Evolutionary conservation across 2,329 filamentous ascomycete genomes (phyloP).

Genomic region (Sclerotiophoma versabilis): DNA sequence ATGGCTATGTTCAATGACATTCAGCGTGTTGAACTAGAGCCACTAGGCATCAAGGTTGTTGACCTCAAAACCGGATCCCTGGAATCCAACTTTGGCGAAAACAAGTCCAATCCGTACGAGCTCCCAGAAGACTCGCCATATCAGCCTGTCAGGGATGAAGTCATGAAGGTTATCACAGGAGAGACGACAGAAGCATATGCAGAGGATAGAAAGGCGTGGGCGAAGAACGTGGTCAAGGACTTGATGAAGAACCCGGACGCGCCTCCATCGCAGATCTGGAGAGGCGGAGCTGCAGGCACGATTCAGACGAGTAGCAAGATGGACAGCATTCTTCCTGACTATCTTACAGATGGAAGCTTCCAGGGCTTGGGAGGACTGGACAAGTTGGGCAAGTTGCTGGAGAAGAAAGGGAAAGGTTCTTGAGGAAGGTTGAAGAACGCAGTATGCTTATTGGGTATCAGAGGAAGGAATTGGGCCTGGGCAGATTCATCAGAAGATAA

Average conservation of each 20-base stretch:
- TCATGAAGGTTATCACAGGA: slow-evolving; percentile 11
- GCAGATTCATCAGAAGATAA: too few relatives aligned
- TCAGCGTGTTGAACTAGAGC: slow-evolving; percentile 30
- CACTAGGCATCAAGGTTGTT: slow-evolving; percentile 32
- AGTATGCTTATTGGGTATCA: too few relatives aligned
- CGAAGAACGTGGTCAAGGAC: slow-evolving; percentile 18
- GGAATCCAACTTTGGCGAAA: slow-evolving; percentile 18
- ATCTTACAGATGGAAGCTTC: slow-evolving; percentile 14
- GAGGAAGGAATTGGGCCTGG: too few relatives aligned
- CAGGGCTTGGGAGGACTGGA: slow-evolving; percentile 13
- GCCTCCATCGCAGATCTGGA: slow-evolving; percentile 19
- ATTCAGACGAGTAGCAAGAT: slow-evolving; percentile 10
- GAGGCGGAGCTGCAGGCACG: slow-evolving; percentile 14
- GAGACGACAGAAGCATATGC: slow-evolving; percentile 15
- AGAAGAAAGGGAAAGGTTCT: slow-evolving; percentile 6
- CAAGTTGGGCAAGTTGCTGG: slow-evolving; percentile 11
- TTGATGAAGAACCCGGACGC: slow-evolving; percentile 14
- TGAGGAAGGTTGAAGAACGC: background rate
- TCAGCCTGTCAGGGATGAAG: slow-evolving; percentile 16
- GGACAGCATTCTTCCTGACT: slow-evolving; percentile 14
- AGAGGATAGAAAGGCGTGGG: slow-evolving; percentile 17
- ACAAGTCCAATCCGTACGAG: slow-evolving; percentile 6
- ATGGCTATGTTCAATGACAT: slow-evolving; percentile 40
- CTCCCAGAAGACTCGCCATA: slow-evolving; percentile 13
- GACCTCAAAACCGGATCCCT: slow-evolving; percentile 28